Base-by-base conservation (phyloP, 176 grass and related monocot species). In the Musa troglodytarum region DNA sequence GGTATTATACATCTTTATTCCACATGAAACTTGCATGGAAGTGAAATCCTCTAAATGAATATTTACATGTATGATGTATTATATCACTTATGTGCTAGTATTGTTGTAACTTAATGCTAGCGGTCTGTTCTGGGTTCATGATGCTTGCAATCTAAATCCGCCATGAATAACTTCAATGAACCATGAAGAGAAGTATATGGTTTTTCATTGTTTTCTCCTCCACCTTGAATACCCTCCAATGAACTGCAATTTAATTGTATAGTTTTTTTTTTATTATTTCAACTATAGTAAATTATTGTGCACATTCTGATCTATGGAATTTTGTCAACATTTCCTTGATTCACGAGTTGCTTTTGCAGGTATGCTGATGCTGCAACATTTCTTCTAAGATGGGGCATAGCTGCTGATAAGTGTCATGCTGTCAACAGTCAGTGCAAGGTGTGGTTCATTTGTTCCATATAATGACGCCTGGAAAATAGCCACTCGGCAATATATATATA, bases 371-470 rank as follows among this genome's bases (percentile, higher is more conserved):
- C 91, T 53, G 91, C 95, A 52, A 71, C 95, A 70, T 89, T 88
- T 68, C 87, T 87, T 82, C 70, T 99, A 82, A 89, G 84, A 80
- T 88, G 86, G 65, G 95, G 95, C 74, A 69, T 89, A 25, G 91
- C 91, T 83, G 95, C 95, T 57, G 95, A 99, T 84, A 94, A 99
- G 72, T 92, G 88, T 78, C 89, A 88, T 88, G 91, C 95, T n/a
- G 70, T 86, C 22, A 89, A 99, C 76, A 99, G 95, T 79, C 95
- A 99, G 74, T 99, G 95, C 95, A 99, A 99, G 88, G 95, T 98
- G 74, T 75, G 58, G 51, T 24, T 65, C 49, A 12, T 65, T 15
- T 62, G 57, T 66, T 75, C 20, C 78, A 13, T 26, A 57, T 2
- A 11, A 59, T 83, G 28, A 54, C 68, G 86, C 43, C 65, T 62